Base-by-base conservation (phyloP, 176 grass and related monocot genomes). In the Bromus sterilis region DNA sequence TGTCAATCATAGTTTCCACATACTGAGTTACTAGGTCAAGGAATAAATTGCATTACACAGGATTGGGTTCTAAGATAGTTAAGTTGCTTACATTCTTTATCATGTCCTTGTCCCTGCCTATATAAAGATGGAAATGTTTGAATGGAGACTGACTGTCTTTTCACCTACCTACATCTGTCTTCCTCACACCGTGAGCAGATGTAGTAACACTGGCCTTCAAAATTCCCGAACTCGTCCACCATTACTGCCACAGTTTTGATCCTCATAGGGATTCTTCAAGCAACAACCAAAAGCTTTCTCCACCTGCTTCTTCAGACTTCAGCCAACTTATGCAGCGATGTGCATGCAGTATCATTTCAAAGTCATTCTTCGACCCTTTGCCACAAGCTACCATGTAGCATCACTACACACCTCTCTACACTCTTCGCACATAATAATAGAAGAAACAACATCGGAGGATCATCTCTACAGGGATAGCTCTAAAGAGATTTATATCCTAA, bases 1-100 rank as follows among this genome's bases (percentile, higher is more conserved):
- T 58, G 74, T 69, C 59, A 36, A 41, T 42, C 64, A 42, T 78
- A 71, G 74, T 84, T 58, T 51, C 69, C 74, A 2, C 25, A 64
- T 64, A 33, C 29, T 64, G 44, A 89, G 83, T 63, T 77, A 24
- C 76, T 37, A 35, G 26, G 69, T 56, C 14, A 76, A 60, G 72
- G 56, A 79, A 88, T 57, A 65, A 56, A 88, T 42, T 46, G 66
- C 35, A 58, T 66, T 74, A 58, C 75, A 74, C 29, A 28, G 32
- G 9, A 32, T 56, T 67, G 14, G 31, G 63, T 55, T 66, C 72
- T 53, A 66, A 23, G 44, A 15, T 32, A 77, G 23, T 70, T 62
- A 71, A 51, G 40, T 53, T 87, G 20, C 63, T 34, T 24, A 0
- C 68, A 10, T 71, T 84, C 75, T 63, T 51, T 18, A 53, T 80